Percentiles rank a stretch among this genome's conserved stretches.
phyloP scores from a whole-genome alignment of 306 rosid genomes.

The Vigna nakashimae region DNA sequence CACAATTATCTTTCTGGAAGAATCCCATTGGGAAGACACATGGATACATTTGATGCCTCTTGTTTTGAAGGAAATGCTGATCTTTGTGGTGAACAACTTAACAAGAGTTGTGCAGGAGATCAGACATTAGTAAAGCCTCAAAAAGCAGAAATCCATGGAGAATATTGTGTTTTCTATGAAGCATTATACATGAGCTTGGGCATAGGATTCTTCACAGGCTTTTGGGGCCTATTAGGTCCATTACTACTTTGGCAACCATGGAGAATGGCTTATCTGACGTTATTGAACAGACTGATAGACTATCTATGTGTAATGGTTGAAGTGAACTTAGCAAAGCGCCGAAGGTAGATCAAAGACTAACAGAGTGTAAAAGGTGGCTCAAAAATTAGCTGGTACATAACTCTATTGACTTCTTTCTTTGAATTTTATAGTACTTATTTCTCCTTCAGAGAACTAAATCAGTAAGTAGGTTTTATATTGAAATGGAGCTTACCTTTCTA shows the following conservation, averaged over 20 bases:
- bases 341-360: too few relatives aligned
- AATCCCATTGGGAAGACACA: too few relatives aligned
- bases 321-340: too few relatives aligned
- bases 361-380: too few relatives aligned
- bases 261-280: neutral
- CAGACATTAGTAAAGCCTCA: neutral
- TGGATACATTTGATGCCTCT: neutral
- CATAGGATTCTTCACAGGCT: slow-evolving; percentile 12
- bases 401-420: too few relatives aligned
- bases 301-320: too few relatives aligned
- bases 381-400: too few relatives aligned
- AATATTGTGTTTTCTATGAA: slow-evolving; percentile 1
- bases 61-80: neutral
- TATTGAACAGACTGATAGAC: neutral
- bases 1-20: too few relatives aligned
- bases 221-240: slow-evolving; percentile 25
- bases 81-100: slow-evolving; percentile 24
- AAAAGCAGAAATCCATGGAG: neutral
- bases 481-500: too few relatives aligned
- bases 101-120: neutral
- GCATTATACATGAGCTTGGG: slow-evolving; percentile 38
- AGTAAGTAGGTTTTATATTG: too few relatives aligned
- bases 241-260: neutral
- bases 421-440: too few relatives aligned
- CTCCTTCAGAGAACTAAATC: too few relatives aligned